Conservation (phyloP, 768 basidiomycete species). For the Tulasnella sp. region DNA sequence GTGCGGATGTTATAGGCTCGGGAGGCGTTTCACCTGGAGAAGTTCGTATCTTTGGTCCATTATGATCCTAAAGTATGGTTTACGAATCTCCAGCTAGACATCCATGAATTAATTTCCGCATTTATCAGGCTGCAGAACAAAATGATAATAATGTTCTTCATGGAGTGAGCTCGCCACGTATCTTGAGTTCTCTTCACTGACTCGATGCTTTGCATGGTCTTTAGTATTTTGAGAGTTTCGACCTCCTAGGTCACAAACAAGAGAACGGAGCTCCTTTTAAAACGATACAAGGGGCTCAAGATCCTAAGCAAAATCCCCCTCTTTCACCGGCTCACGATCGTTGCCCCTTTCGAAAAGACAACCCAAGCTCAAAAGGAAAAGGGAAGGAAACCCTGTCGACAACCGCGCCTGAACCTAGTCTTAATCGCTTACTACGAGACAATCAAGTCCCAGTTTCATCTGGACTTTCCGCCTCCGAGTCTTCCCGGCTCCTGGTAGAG, state of each 20-base stretch:
- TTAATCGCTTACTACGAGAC: not conserved
- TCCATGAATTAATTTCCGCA: not conserved
- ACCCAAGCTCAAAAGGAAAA: not conserved
- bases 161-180: constrained; percentile 37
- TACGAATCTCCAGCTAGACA: not conserved
- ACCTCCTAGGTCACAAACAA: not conserved
- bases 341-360: not conserved
- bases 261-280: not conserved
- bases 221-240: not conserved
- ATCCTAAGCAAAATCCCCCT: not conserved
- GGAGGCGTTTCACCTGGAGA: constrained; percentile 81
- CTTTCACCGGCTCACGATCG: not conserved
- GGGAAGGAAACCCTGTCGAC: constrained; percentile 15
- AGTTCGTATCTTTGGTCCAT: constrained; percentile 60
- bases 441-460: not conserved
- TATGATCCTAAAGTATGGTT: constrained; percentile 61
- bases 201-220: not conserved
- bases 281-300: not conserved
- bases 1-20: constrained; percentile 42
- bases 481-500: not conserved
- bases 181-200: not conserved
- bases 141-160: constrained; percentile 64
- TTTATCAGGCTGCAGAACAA: constrained; percentile 49
- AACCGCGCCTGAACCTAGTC: not conserved
- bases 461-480: not conserved